Percentiles rank a stretch among this genome's conserved stretches.
Evolutionary conservation across 2,329 filamentous ascomycete species (phyloP).

Genomic region (Ophiostoma tasmaniense): DNA sequence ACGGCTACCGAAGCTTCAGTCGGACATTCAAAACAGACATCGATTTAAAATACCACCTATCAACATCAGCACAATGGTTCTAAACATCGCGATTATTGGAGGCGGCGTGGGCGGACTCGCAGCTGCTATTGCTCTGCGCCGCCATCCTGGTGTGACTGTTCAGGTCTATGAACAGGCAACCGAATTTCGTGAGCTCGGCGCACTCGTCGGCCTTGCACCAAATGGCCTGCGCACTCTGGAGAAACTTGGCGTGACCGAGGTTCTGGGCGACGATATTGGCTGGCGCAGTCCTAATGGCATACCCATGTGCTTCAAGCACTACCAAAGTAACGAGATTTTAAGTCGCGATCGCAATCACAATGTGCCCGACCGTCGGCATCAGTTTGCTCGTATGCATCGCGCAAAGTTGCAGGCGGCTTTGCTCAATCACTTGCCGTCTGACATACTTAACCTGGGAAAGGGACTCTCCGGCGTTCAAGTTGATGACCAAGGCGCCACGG

Average conservation of each 20-base stretch:
- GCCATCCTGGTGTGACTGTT: slow-evolving; percentile 11
- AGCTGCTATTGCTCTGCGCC: slow-evolving; percentile 9
- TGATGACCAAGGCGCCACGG: background rate
- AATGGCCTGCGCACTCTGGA: background rate
- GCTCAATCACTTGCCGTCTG: background rate
- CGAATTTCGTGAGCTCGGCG: slow-evolving; percentile 12
- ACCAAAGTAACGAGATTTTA: background rate
- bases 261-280: background rate
- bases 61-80: background rate
- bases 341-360: background rate
- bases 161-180: slow-evolving; percentile 14
- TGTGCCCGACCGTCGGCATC: background rate
- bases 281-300: background rate
- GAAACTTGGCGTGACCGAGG: background rate
- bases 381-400: background rate
- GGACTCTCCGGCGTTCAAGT: background rate
- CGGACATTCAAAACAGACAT: no score
- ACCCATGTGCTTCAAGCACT: background rate
- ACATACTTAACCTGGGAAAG: background rate
- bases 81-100: background rate
- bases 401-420: background rate
- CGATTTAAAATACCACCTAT: background rate
- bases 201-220: background rate
- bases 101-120: background rate
- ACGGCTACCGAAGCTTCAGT: no score